Base-by-base conservation (phyloP, 768 basidiomycete species). In the Tephrocybe rancida region DNA sequence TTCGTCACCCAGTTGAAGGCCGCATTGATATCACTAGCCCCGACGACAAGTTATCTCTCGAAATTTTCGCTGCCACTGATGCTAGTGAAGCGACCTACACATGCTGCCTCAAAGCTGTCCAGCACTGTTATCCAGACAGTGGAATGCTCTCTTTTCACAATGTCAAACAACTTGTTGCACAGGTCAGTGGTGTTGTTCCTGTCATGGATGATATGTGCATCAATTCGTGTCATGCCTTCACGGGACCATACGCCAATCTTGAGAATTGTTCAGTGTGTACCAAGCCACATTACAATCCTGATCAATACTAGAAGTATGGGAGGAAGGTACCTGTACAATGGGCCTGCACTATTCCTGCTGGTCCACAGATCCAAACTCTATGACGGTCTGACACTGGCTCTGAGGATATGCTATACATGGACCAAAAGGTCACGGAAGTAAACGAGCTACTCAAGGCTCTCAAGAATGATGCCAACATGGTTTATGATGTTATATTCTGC, bases 131-230 rank as follows among this genome's bases (percentile, higher is more conserved):
- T 43, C 42, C 58, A 25, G 46, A 48, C 7, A 50, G 7, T 34
- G 29, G 27, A 13, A 27, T 57, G 0, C 57, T 59, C 13, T 21
- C 47, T 4, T 59, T 59, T 29, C 24, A 56, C 45, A 21, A 37
- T 19, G 43, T 54, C 21, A 48, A 54, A 32, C 30, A 30, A 38
- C 55, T 49, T 25, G 39, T 59, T 44, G 48, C 48, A 18, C 19
- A 61, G 14, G 9, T 58, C 19, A 56, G 46, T 42, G 56, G 56
- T 21, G 45, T 62, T 22, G 35, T n/a, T n/a, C n/a, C 50, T 5
- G 48, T 62, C 6, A n/a, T 55, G 13, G 49, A 62, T 34, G 55
- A 69, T 25, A 67, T 67, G 65, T 69, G 65, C 42, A 34, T 58
- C 4, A 63, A 69, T 22, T 56, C 60, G 3, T 69, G 65, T 50